Base-by-base conservation (phyloP, 1,284 basidiomycete species). In the Jaminaea rosea region DNA sequence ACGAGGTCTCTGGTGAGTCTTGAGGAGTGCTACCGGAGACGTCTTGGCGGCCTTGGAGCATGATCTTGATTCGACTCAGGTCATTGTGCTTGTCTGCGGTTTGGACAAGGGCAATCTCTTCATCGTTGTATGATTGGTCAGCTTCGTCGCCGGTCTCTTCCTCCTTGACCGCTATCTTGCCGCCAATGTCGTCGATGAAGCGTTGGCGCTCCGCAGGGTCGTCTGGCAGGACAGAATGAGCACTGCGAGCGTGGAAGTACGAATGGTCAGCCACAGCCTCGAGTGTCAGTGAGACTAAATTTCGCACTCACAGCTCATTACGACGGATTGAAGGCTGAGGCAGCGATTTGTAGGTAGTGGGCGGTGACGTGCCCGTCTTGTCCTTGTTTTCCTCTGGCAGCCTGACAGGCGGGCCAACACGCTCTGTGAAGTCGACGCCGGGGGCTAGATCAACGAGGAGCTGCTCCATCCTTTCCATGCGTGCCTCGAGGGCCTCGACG, bases 401-500 rank as follows among this genome's bases (percentile, higher is more conserved):
- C 7, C 55, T 23, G 42, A 66, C 62, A 23, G 60, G 62, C 9
- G 59, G 63, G 41, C 67, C 67, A 15, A 69, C 59, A 26, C 54
- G 55, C 21, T 66, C 66, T 7, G 53, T 59, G 39, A 68, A 66
- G 50, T 69, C 67, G 29, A 69, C 56, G 42, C 65, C 63, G 3
- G 67, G 67, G 2, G 63, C 63, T 4, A 69, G 46, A 1, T 54
- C 47, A 3, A 52, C 46, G 4, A 69, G 49, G 26, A 67, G 55
- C 4, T 56, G 26, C 42, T 69, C 67, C 60, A 67, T 63, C 48
- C 56, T 60, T 45, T 56, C 53, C 44, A 69, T 62, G n/a, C 67
- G 54, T 19, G 65, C 58, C 42, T 69, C 67, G 47, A 69, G 55
- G 26, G 67, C 67, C 27, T 67, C 63, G 29, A 66, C 55, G 26